phyloP scores from a whole-genome alignment of 2,329 filamentous ascomycete genomes.

The Colletotrichum tabaci region DNA sequence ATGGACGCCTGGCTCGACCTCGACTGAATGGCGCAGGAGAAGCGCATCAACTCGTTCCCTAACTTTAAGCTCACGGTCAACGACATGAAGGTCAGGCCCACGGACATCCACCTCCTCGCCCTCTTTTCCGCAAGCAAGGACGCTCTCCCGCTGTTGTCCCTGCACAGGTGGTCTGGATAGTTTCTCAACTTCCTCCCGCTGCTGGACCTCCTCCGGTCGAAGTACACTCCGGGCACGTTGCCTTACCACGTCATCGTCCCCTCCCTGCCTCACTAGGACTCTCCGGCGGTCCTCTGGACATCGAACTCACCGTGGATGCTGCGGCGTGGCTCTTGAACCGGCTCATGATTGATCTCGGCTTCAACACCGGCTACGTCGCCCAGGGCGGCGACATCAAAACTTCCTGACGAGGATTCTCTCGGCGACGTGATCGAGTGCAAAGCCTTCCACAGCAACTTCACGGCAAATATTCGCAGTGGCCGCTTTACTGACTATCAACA shows the following conservation, averaged over 20 bases:
- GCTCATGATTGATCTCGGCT: neutral
- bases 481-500: too few species aligned
- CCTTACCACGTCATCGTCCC: constrained; percentile 1
- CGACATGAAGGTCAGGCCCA: too few species aligned
- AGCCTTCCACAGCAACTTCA: too few species aligned
- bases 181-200: constrained; percentile 1
- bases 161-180: constrained; percentile 14
- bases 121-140: neutral
- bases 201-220: neutral
- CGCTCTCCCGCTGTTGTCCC: neutral
- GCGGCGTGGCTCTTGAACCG: neutral
- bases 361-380: neutral
- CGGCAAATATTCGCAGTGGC: too few species aligned
- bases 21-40: neutral
- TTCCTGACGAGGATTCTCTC: too few species aligned
- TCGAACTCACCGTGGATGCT: neutral
- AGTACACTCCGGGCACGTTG: neutral
- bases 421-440: too few species aligned
- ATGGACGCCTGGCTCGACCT: constrained; percentile 3
- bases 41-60: neutral
- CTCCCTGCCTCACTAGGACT: neutral
- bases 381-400: constrained; percentile 5
- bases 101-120: neutral
- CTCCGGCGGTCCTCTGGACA: neutral
- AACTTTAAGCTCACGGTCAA: neutral